Evolutionary conservation across 2,329 filamentous ascomycete species (phyloP).

Genomic region (Clonostachys rhizophaga): DNA sequence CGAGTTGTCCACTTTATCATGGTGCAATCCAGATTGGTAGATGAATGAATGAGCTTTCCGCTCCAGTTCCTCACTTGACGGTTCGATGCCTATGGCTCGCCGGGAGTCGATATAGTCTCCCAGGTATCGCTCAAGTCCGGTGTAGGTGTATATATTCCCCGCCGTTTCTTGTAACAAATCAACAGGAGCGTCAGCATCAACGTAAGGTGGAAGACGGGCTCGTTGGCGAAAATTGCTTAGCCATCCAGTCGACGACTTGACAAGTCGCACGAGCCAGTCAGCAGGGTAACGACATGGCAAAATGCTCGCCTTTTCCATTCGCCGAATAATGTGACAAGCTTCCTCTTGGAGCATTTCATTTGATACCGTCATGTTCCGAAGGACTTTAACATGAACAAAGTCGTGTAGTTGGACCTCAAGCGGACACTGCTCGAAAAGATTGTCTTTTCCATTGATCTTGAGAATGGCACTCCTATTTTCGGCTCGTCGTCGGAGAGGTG

Average conservation of each 20-base stretch:
- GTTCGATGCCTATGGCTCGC: conserved; percentile 36
- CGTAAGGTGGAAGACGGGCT: conserved; percentile 50
- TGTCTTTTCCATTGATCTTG: conserved; percentile 53
- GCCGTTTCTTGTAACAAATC: conserved; percentile 46
- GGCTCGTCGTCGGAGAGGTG: conserved; percentile 36
- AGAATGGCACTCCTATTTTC: conserved; percentile 43
- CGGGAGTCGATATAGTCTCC: conserved; percentile 44
- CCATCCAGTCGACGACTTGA: conserved; percentile 45
- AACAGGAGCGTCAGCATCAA: conserved; percentile 50
- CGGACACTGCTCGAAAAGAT: conserved; percentile 51
- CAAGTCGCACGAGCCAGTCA: conserved; percentile 51
- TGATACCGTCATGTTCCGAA: conserved; percentile 54
- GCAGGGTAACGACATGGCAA: conserved; percentile 43
- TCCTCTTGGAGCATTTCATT: conserved; percentile 56
- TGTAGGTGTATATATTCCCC: conserved; percentile 53
- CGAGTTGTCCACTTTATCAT: conserved; percentile 53
- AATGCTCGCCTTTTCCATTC: conserved; percentile 47
- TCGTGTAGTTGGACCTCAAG: conserved; percentile 50
- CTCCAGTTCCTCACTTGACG: conserved; percentile 50
- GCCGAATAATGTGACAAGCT: conserved; percentile 52
- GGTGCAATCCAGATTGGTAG: conserved; percentile 61
- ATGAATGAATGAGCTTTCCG: conserved; percentile 55
- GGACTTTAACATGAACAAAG: conserved; percentile 42
- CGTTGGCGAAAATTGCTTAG: conserved; percentile 50
- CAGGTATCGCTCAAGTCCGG: conserved; percentile 50